These are phyloP conservation scores for Tuber melanosporum DNA, from an alignment of 495 filamentous ascomycete genomes.

Conservation along the genomic window DNA sequence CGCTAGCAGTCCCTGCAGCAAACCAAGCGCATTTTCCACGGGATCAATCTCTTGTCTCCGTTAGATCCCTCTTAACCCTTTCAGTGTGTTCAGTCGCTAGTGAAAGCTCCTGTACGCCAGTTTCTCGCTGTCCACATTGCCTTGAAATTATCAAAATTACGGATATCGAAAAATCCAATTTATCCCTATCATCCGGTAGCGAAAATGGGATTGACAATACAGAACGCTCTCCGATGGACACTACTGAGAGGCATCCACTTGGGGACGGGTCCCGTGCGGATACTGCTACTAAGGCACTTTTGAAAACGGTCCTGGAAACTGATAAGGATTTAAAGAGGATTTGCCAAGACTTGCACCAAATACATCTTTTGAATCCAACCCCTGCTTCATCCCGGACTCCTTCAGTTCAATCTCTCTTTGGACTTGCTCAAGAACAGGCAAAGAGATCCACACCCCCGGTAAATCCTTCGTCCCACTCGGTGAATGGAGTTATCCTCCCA, in stretches of 20 bases:
- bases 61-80: conserved; percentile 28
- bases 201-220: neutral
- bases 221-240: conserved; percentile 13
- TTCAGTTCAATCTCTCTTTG: neutral
- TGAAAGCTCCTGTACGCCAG: conserved; percentile 2
- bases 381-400: conserved; percentile 19
- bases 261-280: neutral
- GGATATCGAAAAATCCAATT: neutral
- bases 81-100: conserved; percentile 27
- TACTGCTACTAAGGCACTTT: conserved; percentile 15
- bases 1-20: conserved; percentile 10
- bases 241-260: conserved; percentile 9
- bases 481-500: neutral
- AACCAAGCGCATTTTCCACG: neutral
- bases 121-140: conserved; percentile 18
- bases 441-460: neutral
- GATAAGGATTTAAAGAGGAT: conserved; percentile 23
- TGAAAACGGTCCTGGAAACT: conserved; percentile 25
- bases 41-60: conserved; percentile 12
- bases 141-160: conserved; percentile 10
- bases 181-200: neutral
- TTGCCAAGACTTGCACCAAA: conserved; percentile 29
- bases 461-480: neutral
- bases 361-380: conserved; percentile 29
- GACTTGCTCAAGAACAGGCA: neutral